Evolutionary conservation across 2,329 filamentous ascomycete species (phyloP).

Genomic region (Didymella lethalis): DNA sequence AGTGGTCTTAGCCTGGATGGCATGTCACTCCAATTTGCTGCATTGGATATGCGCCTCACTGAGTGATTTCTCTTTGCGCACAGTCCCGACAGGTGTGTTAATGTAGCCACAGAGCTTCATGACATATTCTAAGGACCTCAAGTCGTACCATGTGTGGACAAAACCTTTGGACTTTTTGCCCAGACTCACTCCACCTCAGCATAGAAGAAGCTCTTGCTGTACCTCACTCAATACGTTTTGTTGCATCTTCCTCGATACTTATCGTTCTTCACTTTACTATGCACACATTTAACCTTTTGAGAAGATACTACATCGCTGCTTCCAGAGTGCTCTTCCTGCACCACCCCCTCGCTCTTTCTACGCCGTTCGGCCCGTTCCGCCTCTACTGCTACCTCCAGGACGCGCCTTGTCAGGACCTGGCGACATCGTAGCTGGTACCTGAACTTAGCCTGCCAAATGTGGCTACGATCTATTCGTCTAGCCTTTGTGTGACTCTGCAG

Average conservation of each 20-base stretch:
- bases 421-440: neutral
- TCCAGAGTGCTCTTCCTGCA: neutral
- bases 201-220: neutral
- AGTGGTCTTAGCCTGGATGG: neutral
- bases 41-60: neutral
- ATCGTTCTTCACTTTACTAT: neutral
- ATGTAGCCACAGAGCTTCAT: neutral
- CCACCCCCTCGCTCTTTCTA: neutral
- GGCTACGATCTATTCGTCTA: neutral
- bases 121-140: no score
- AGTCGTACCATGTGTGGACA: neutral
- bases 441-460: neutral
- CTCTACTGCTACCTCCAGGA: neutral
- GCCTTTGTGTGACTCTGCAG: neutral
- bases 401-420: neutral
- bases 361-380: neutral
- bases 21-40: neutral
- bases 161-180: neutral
- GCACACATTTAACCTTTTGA: neutral
- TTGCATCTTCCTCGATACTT: neutral
- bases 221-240: neutral
- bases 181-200: neutral
- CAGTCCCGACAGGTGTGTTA: neutral
- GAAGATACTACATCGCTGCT: neutral
- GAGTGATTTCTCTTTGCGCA: neutral